Percentiles rank a stretch among this genome's conserved stretches.
These are phyloP conservation scores for Verticillium albo-atrum DNA, from an alignment of 2,329 filamentous ascomycete genomes.

Conservation along the genomic window DNA sequence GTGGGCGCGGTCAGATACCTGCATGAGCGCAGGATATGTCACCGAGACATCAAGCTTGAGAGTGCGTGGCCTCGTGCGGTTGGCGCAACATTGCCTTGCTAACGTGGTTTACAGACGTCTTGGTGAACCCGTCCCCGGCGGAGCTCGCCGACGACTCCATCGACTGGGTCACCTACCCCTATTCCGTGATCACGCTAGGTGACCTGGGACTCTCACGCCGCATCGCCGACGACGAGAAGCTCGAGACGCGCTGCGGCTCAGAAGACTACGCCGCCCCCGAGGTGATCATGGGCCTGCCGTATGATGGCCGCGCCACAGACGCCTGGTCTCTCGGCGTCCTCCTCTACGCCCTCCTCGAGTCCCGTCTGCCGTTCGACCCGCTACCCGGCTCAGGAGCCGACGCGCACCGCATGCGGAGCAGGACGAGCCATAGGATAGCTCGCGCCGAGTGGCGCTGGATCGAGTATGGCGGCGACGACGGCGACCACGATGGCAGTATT, in stretches of 20 bases:
- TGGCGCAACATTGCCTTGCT: background rate
- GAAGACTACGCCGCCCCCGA: constrained; percentile 98
- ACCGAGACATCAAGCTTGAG: constrained; percentile 96
- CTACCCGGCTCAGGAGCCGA: constrained; percentile 71
- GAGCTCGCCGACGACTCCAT: constrained; percentile 59
- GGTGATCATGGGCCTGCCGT: constrained; percentile 90
- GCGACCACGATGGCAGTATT: constrained; percentile 71
- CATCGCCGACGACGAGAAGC: constrained; percentile 77
- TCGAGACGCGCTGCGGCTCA: constrained; percentile 91
- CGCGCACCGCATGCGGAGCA: constrained; percentile 68
- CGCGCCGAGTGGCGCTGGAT: constrained; percentile 95
- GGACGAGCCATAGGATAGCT: constrained; percentile 91
- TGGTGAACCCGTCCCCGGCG: constrained; percentile 74
- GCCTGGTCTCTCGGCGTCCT: constrained; percentile 94
- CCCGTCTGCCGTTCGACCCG: constrained; percentile 89
- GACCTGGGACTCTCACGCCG: constrained; percentile 87
- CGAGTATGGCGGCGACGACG: constrained; percentile 76
- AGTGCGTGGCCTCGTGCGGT: constrained; percentile 51
- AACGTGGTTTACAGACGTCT: constrained; percentile 60
- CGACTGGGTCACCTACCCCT: constrained; percentile 72
- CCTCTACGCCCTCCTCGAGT: constrained; percentile 88
- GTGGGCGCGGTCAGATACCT: constrained; percentile 82
- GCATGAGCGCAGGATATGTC: constrained; percentile 81
- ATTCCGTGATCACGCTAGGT: constrained; percentile 82
- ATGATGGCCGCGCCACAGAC: constrained; percentile 87